phyloP scores from a whole-genome alignment of 306 rosid genomes.

The Sechiopsis laciniata region DNA sequence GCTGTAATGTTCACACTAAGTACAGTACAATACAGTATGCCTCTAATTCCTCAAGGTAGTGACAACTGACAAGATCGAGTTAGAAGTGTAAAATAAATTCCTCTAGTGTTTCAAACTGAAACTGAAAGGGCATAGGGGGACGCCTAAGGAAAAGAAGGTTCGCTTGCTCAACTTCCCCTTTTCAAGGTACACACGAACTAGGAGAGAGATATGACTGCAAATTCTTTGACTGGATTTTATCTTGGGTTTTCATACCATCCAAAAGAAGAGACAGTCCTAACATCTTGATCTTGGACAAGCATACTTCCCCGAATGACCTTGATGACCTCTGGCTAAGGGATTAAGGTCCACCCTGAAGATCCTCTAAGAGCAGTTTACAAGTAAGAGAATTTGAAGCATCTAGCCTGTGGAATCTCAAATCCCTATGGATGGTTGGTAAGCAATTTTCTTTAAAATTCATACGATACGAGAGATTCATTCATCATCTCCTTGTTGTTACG shows the following conservation, averaged over 20 bases:
- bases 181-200: not conserved
- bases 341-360: not conserved
- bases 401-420: not conserved
- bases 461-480: not conserved
- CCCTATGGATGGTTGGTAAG: not conserved
- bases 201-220: not conserved
- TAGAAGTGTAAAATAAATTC: not conserved
- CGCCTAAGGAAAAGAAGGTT: not conserved
- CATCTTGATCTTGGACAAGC: not conserved
- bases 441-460: not conserved
- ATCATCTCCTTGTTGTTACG: not conserved
- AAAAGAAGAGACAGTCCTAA: not conserved
- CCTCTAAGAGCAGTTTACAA: not conserved
- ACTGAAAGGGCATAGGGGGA: not conserved
- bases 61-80: not conserved
- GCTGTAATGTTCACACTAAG: no score
- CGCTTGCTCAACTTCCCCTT: not conserved
- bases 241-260: not conserved
- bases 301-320: slow-evolving; percentile 4
- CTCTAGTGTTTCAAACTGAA: not conserved
- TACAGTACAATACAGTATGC: not conserved
- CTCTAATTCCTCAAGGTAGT: not conserved
- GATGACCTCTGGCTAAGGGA: not conserved
- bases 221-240: not conserved
- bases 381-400: not conserved